Conservation (phyloP, 192 early-diverging fungal species). For the Dimargaris xerosporica region DNA sequence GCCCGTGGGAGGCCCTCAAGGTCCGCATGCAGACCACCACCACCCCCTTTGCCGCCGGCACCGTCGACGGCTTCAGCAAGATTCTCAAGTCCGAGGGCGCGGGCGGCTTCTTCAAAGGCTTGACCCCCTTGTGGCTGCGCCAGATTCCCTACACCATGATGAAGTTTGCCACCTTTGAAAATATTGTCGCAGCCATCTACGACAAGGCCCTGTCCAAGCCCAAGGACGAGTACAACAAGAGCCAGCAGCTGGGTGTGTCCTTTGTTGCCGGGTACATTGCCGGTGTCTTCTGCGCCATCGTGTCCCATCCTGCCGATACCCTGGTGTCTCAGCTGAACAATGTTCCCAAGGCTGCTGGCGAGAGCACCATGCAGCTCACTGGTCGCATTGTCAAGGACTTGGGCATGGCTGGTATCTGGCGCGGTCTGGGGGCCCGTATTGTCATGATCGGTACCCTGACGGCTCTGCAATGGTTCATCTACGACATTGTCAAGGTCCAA, state of each 20-base stretch:
- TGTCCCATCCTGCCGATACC: constrained; percentile 83
- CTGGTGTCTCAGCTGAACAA: constrained; percentile 57
- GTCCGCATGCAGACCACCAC: constrained; percentile 73
- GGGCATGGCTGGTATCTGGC: constrained; percentile 51
- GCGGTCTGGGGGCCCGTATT: constrained; percentile 72
- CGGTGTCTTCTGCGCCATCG: constrained; percentile 76
- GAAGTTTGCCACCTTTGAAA: constrained; percentile 77
- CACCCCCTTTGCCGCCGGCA: constrained; percentile 54
- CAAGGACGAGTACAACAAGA: constrained; percentile 52
- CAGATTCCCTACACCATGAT: constrained; percentile 80
- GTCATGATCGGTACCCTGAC: constrained; percentile 88
- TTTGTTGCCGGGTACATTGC: constrained; percentile 77
- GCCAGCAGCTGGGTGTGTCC: constrained; percentile 59
- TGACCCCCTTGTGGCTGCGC: constrained; percentile 61
- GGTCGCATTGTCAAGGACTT: constrained; percentile 40
- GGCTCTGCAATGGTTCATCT: constrained; percentile 71
- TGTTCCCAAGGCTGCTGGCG: constrained; percentile 36
- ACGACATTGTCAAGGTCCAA: constrained; percentile 64
- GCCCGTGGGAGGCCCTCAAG: constrained; percentile 76
- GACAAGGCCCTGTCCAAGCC: constrained; percentile 39
- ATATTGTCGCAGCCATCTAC: constrained; percentile 52
- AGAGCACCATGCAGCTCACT: constrained; percentile 31
- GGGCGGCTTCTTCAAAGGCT: constrained; percentile 52
- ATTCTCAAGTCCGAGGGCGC: constrained; percentile 41
- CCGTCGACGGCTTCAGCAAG: constrained; percentile 44